These are phyloP conservation scores for Sphaerostilbella broomeana DNA, from an alignment of 2,329 filamentous ascomycete species.

Conservation along the genomic window DNA sequence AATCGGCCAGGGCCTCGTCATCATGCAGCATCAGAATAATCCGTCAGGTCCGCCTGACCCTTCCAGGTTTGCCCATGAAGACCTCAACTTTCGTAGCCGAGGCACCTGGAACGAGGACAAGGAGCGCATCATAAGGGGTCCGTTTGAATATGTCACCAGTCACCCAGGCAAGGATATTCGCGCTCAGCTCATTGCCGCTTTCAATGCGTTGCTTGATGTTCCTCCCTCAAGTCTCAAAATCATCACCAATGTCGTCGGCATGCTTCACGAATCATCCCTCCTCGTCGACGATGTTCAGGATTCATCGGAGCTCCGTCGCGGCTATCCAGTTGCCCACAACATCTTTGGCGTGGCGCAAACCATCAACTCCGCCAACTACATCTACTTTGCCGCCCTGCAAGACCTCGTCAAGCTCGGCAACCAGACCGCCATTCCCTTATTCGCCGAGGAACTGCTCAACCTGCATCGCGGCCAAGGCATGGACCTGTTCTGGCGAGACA, in stretches of 20 bases:
- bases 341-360: slow-evolving; percentile 84
- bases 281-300: slow-evolving; percentile 88
- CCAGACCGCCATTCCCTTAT: slow-evolving; percentile 60
- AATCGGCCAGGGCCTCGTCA: slow-evolving; percentile 16
- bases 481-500: slow-evolving; percentile 87
- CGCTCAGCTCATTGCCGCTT: slow-evolving; percentile 69
- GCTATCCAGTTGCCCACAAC: slow-evolving; percentile 73
- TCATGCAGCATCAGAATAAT: slow-evolving; percentile 28
- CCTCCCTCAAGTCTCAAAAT: slow-evolving; percentile 61
- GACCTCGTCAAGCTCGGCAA: slow-evolving; percentile 68
- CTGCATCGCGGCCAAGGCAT: slow-evolving; percentile 83
- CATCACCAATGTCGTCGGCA: slow-evolving; percentile 73
- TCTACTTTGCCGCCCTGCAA: slow-evolving; percentile 74
- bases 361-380: slow-evolving; percentile 85
- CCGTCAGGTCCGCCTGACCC: slow-evolving; percentile 39
- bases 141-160: slow-evolving; percentile 72
- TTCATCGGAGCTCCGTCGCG: slow-evolving; percentile 66
- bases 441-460: slow-evolving; percentile 75
- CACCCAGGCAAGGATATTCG: slow-evolving; percentile 84
- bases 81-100: slow-evolving; percentile 45
- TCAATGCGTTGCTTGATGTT: slow-evolving; percentile 74
- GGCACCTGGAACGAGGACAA: slow-evolving; percentile 65
- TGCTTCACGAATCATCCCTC: slow-evolving; percentile 79
- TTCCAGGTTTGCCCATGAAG: slow-evolving; percentile 46
- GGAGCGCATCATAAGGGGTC: slow-evolving; percentile 69